Evolutionary conservation across 2,329 filamentous ascomycete species (phyloP), one percentile per base, ranked within the genome.

Genomic region (Fusarium sororula): DNA sequence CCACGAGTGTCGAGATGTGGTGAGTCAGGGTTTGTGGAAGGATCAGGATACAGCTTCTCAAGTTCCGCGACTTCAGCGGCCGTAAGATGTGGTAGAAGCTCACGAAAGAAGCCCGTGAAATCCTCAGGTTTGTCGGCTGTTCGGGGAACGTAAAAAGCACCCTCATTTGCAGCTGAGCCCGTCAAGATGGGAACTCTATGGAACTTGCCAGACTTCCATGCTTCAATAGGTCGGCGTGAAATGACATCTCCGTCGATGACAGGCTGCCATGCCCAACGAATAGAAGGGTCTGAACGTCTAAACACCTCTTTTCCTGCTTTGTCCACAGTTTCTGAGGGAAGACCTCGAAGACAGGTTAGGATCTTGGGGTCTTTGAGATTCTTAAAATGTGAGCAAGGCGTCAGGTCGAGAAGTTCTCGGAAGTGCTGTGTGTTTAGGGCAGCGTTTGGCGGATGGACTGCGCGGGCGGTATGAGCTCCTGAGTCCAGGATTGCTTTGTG

Each of bases 401-500:
- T 81, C 12, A 81, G 70, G 20, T 79, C 75, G 4, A 81, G 71
- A 28, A 81, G 71, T 45, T 81, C 76, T 15, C 76, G 65, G 42
- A 81, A 80, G 20, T 81, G 80, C 37, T 73, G 74, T 3, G 70
- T 68, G 50, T 81, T 79, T 24, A 81, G 78, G 1, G 68, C 65
- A 13, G 80, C 72, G 11, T 51, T 26, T 9, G 79, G 77, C 0
- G 75, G 74, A 30, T 81, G 79, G 11, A 81, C 61, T 6, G 77
- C 78, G 8, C 80, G 72, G 4, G 80, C 79, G 1, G 80, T 81
- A 42, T 80, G 79, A 2, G 74, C 78, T 7, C 80, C 80, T 10
- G 77, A 80, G 38, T 81, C 80, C 75, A 81, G 77, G 53, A 81
- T 79, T 11, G 78, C 79, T 55, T 80, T 81, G 54, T 80, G 79